Base-by-base conservation (phyloP, 2,329 filamentous ascomycete species). In the Aspergillus ochraceus region DNA sequence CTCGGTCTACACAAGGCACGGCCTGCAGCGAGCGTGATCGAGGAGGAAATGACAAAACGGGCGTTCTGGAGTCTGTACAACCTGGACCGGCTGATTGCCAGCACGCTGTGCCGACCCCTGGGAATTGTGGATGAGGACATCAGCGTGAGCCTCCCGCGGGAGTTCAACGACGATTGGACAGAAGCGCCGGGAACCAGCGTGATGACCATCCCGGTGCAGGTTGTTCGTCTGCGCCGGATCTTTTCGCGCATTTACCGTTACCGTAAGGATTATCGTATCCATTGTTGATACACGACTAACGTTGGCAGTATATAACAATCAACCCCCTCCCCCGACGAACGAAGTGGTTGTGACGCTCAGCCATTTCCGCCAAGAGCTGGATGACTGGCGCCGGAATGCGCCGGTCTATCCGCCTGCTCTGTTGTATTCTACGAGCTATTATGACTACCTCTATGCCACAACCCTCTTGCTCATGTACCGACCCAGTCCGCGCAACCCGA, bases 11-110 rank as follows among this genome's bases (percentile, higher is more conserved):
- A 78, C 61, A 76, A 76, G 52, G 60, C 63, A 17, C 69, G 70
- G 24, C 65, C 69, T 1, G 64, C 68, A 36, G 57, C 70, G 4
- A 71, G 64, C 53, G 29, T 71, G 49, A 52, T 71, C 8, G 76
- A 77, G 50, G 71, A 76, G 30, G 75, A 79, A 55, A 74, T 78
- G 70, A 65, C 72, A 2, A 78, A 77, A 57, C 74, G 77, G n/a
- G 74, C 73, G 1, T 79, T 79, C 59, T 79, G 77, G 77, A 77
- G 75, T 64, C 66, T 77, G 8, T 79, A 79, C 59, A 78, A 78
- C n/a, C 68, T 79, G 2, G 77, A 79, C 54, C 71, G 77, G 20
- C 68, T 77, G 29, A 76, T 77, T 49, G 73, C 76, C 0, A 73
- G 74, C 26, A 79, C 76, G 0, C 61, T 79, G 0, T 74, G 74